phyloP scores from a whole-genome alignment of 2,329 filamentous ascomycete genomes.

The Nigrospora sphaerica region DNA sequence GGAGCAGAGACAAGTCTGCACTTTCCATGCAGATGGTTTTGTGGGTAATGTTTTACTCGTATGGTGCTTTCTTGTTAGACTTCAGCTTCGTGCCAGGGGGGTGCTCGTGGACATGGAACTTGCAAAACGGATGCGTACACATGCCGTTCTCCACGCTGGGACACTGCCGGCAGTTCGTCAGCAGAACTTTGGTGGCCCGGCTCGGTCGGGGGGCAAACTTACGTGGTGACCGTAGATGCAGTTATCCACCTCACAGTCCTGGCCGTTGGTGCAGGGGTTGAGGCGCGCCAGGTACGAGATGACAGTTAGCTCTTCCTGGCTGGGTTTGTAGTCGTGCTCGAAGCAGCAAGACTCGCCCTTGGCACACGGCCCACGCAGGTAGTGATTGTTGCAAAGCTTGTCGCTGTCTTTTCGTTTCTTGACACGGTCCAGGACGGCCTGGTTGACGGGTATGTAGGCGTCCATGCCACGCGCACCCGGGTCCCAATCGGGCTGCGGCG shows the following conservation, averaged over 20 bases:
- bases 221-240: slow-evolving; percentile 61
- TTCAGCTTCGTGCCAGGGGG: slow-evolving; percentile 49
- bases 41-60: background rate
- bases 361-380: slow-evolving; percentile 48
- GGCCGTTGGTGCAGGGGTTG: slow-evolving; percentile 50
- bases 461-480: slow-evolving; percentile 50
- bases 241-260: slow-evolving; percentile 48
- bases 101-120: slow-evolving; percentile 45
- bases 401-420: slow-evolving; percentile 47
- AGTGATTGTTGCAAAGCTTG: slow-evolving; percentile 58
- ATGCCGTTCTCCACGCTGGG: slow-evolving; percentile 42
- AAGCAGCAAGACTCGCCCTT: slow-evolving; percentile 50
- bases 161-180: slow-evolving; percentile 29
- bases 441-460: slow-evolving; percentile 38
- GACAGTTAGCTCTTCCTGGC: slow-evolving; percentile 46
- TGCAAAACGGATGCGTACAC: slow-evolving; percentile 49
- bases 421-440: slow-evolving; percentile 41
- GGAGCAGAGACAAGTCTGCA: too few relatives aligned
- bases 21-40: too few relatives aligned
- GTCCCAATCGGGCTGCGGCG: slow-evolving; percentile 35
- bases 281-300: slow-evolving; percentile 48
- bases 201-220: slow-evolving; percentile 17
- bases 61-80: slow-evolving; percentile 3
- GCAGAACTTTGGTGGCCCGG: slow-evolving; percentile 5
- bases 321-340: slow-evolving; percentile 47